Base-by-base conservation (phyloP, 2,329 filamentous ascomycete species). In the Xylariaceae sp. region DNA sequence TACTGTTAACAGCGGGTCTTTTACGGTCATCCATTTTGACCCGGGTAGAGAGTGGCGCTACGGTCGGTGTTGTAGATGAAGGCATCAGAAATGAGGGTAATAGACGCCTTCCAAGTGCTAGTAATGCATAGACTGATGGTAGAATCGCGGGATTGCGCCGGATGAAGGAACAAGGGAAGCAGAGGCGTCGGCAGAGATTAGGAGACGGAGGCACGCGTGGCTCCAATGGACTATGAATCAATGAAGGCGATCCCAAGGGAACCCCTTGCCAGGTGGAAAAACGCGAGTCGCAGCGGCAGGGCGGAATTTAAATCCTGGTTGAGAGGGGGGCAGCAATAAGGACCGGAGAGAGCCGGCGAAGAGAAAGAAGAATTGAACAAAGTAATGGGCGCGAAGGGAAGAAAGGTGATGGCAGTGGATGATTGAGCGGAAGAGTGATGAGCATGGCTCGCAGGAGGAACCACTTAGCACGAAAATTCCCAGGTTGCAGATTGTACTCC, bases 1-100 rank as follows among this genome's bases (percentile, higher is more conserved):
- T 77, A 70, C 87, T 88, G 74, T 83, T 81, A 65, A 87, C 81
- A 70, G 91, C 89, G 70, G 91, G 88, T 83, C 94, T 86, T 83
- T 99, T 99, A 83, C 94, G 90, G 80, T 97, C 94, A 82, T 99
- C 94, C 92, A 97, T 99, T 83, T 94, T 96, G 79, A 85, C 79
- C 76, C 89, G 80, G 81, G 85, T 85, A 77, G 89, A 87, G 79
- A 88, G 84, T 80, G 86, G 80, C 70, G 76, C 73, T 74, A 86
- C 80, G 74, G 84, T 81, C 71, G 80, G 80, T 65, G 83, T 81
- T 76, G 88, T 87, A 77, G 88, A 85, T 82, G 88, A 83, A 86
- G 86, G 86, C 89, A 95, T 95, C 81, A 90, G 88, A 86, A 80
- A 76, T 75, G 73, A 74, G 71, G 72, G 41, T 10, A 34, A 43